A percentile compares a stretch with the other conserved stretches of the same genome.
These are phyloP conservation scores for Basidiobolus meristosporus DNA, from an alignment of 371 early-diverging fungal species.

Conservation along the genomic window DNA sequence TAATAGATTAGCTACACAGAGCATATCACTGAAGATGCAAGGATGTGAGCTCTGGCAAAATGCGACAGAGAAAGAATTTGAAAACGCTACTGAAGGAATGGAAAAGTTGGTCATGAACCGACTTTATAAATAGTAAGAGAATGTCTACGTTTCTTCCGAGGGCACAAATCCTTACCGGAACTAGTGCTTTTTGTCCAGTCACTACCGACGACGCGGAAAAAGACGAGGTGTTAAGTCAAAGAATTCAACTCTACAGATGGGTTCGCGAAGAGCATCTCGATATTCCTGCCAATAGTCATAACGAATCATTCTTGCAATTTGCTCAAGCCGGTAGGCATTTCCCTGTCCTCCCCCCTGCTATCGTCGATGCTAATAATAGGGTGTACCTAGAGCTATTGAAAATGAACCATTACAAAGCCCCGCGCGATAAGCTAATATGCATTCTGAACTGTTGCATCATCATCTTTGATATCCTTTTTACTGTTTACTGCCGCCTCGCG, in stretches of 20 bases:
- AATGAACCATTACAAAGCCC: constrained; percentile 70
- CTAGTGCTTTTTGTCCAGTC: constrained; percentile 43
- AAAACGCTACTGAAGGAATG: constrained; percentile 68
- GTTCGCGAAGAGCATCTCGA: constrained; percentile 57
- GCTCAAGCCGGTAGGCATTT: constrained; percentile 21
- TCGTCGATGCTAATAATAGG: no score
- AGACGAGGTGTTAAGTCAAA: constrained; percentile 56
- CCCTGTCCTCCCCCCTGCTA: no score
- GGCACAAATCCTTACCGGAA: no score
- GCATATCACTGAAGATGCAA: constrained; percentile 37
- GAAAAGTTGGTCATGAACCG: constrained; percentile 80
- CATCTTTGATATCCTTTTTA: no score
- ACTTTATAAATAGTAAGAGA: constrained; percentile 27
- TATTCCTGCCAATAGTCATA: constrained; percentile 34
- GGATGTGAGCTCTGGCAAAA: constrained; percentile 38
- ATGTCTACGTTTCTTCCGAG: no score
- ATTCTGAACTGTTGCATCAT: constrained; percentile 75
- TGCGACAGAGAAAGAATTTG: constrained; percentile 41
- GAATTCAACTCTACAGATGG: constrained; percentile 62
- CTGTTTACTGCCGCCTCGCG: no score
- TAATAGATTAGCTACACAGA: no score
- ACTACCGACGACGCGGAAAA: constrained; percentile 63
- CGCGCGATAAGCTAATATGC: constrained; percentile 75
- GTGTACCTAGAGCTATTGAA: constrained; percentile 57
- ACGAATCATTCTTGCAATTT: constrained; percentile 41